Evolutionary conservation across 2,329 filamentous ascomycete genomes (phyloP).

Genomic region (Venturiaceae sp.): DNA sequence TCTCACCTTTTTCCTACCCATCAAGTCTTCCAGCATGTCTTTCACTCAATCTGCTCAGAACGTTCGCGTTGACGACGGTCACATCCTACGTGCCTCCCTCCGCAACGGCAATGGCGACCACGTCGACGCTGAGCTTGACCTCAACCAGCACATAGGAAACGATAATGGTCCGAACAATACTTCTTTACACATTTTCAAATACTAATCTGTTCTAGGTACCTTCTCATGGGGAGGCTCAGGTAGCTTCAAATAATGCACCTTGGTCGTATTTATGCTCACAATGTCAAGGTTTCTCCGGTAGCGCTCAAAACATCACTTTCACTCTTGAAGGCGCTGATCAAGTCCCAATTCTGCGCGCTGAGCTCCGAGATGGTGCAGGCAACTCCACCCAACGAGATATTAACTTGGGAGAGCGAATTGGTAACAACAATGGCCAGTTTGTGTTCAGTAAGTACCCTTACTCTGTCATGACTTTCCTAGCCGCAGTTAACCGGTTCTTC

Average conservation of each 20-base stretch:
- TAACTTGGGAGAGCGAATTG: conserved; percentile 47
- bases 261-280: conserved; percentile 5
- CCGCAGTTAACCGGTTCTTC: background rate
- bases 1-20: background rate
- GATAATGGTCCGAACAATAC: conserved; percentile 30
- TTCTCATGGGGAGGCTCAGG: conserved; percentile 35
- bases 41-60: conserved; percentile 41
- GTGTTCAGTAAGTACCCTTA: conserved; percentile 14
- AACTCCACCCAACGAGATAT: conserved; percentile 34
- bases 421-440: conserved; percentile 42
- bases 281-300: conserved; percentile 32
- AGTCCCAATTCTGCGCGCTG: conserved; percentile 44
- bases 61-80: conserved; percentile 40
- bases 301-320: conserved; percentile 38
- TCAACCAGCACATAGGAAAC: conserved; percentile 44
- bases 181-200: background rate
- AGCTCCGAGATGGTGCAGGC: conserved; percentile 33
- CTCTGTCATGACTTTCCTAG: conserved; percentile 15
- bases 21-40: conserved; percentile 30
- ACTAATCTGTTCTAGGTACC: conserved; percentile 19
- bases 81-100: conserved; percentile 38
- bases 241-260: background rate
- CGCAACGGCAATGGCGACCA: conserved; percentile 31
- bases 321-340: conserved; percentile 39
- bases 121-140: conserved; percentile 36